Conservation (phyloP, 495 filamentous ascomycete genomes). For the Penicillium mononematosum region DNA sequence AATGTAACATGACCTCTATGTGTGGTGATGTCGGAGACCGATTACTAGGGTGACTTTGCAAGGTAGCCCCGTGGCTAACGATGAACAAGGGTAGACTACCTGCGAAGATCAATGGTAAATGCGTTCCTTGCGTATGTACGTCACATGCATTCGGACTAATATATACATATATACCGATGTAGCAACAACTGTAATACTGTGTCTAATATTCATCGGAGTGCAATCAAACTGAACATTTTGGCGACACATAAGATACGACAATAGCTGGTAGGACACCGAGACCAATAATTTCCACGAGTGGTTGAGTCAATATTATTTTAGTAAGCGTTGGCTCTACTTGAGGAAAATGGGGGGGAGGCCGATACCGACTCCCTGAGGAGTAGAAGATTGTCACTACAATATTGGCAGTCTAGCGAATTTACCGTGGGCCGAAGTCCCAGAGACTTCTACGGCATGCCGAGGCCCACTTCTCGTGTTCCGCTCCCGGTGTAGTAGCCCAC, state of each 20-base stretch:
- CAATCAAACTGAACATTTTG: too few relatives aligned
- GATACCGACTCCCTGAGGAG: neutral
- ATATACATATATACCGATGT: neutral
- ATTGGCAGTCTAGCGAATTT: conserved; percentile 8
- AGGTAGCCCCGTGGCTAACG: neutral
- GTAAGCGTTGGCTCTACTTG: neutral
- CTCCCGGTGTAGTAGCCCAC: too few relatives aligned
- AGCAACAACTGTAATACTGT: neutral
- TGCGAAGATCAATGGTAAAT: neutral
- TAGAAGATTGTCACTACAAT: neutral
- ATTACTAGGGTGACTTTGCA: neutral
- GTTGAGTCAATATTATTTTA: neutral
- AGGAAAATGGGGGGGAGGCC: neutral
- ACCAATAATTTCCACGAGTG: neutral
- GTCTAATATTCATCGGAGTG: too few relatives aligned
- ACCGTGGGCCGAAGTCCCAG: too few relatives aligned
- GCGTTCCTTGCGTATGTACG: neutral
- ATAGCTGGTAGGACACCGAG: neutral
- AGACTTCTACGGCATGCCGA: too few relatives aligned
- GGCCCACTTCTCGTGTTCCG: too few relatives aligned
- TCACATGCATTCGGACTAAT: neutral
- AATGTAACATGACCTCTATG: neutral
- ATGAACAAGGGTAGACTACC: neutral
- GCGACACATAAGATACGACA: neutral
- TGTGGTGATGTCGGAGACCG: neutral